These are phyloP conservation scores for Anthostomella pinea DNA, from an alignment of 2,329 filamentous ascomycete species.

Conservation along the genomic window DNA sequence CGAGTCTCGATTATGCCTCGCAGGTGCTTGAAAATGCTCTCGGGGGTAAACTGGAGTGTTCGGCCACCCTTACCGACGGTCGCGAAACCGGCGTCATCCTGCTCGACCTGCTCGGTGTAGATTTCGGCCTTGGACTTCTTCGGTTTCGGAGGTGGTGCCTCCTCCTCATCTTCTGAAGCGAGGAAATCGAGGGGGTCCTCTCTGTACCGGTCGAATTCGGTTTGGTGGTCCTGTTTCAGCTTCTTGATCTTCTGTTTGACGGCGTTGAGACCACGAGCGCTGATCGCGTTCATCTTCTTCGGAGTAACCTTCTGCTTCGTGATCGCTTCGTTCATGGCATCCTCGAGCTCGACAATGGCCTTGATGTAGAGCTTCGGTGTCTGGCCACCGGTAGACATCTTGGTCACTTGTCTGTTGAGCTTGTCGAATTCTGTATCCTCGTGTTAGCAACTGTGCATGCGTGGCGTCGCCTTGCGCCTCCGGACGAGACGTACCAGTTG, in stretches of 20 bases:
- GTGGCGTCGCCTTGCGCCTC: background rate
- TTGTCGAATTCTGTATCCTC: constrained; percentile 78
- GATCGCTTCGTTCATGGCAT: constrained; percentile 88
- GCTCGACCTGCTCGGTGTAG: constrained; percentile 49
- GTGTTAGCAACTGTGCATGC: constrained; percentile 1
- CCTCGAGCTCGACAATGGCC: constrained; percentile 88
- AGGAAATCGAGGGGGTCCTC: constrained; percentile 51
- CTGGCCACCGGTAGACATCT: constrained; percentile 73
- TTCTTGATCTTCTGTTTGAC: constrained; percentile 99
- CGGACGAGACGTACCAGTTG: constrained; percentile 62
- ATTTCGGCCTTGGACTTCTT: constrained; percentile 52
- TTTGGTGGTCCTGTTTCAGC: constrained; percentile 92
- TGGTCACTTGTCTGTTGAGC: constrained; percentile 80
- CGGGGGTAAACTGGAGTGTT: constrained; percentile 86
- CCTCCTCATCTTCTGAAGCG: constrained; percentile 66
- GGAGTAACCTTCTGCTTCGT: constrained; percentile 93
- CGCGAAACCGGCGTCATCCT: constrained; percentile 82
- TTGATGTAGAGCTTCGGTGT: constrained; percentile 91
- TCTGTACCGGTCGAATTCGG: constrained; percentile 82
- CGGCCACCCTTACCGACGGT: constrained; percentile 87
- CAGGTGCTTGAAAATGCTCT: constrained; percentile 97
- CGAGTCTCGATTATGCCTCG: constrained; percentile 89
- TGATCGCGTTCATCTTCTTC: constrained; percentile 99
- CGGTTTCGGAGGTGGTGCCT: constrained; percentile 49
- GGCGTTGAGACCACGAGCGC: constrained; percentile 89